Conservation (phyloP, 805 yeast genomes). For the Wickerhamiella azyma region DNA sequence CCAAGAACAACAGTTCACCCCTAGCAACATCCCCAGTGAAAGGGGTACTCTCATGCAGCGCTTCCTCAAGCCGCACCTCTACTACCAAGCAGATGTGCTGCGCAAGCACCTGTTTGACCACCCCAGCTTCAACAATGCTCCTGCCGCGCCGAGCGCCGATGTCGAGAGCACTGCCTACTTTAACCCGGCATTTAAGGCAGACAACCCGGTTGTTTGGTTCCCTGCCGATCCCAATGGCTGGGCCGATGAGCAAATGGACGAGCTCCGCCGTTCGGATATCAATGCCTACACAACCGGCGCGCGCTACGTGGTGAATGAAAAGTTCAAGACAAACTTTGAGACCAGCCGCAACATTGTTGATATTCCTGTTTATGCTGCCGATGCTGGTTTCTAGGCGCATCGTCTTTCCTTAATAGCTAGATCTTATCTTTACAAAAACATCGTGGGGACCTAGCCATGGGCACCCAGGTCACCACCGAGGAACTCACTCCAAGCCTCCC, state of each 20-base stretch:
- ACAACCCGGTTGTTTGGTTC: slow-evolving; percentile 76
- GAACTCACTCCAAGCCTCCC: not conserved
- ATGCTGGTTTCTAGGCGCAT: slow-evolving; percentile 2
- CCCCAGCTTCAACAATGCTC: slow-evolving; percentile 22
- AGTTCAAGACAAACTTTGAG: slow-evolving; percentile 14
- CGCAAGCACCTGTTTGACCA: slow-evolving; percentile 20
- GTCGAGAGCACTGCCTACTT: slow-evolving; percentile 55
- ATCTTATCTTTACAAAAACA: not conserved
- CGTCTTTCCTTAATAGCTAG: not conserved
- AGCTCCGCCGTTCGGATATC: slow-evolving; percentile 38
- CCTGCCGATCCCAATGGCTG: slow-evolving; percentile 84
- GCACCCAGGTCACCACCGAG: not conserved
- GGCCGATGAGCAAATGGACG: slow-evolving; percentile 44
- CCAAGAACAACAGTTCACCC: not conserved
- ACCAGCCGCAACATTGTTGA: slow-evolving; percentile 11
- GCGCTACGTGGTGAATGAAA: slow-evolving; percentile 30
- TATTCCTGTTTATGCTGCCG: slow-evolving; percentile 15
- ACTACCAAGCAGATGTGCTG: slow-evolving; percentile 30
- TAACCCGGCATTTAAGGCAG: slow-evolving; percentile 56
- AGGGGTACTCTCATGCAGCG: slow-evolving; percentile 28
- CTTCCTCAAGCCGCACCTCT: slow-evolving; percentile 42
- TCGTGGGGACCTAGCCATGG: too few relatives aligned
- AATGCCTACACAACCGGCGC: slow-evolving; percentile 59
- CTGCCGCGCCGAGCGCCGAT: slow-evolving; percentile 24
- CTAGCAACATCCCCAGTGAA: not conserved